A percentile compares a stretch with the other conserved stretches of the same genome.
These are phyloP conservation scores for Mucuna pruriens DNA, from an alignment of 306 rosid genomes.

Conservation along the genomic window DNA sequence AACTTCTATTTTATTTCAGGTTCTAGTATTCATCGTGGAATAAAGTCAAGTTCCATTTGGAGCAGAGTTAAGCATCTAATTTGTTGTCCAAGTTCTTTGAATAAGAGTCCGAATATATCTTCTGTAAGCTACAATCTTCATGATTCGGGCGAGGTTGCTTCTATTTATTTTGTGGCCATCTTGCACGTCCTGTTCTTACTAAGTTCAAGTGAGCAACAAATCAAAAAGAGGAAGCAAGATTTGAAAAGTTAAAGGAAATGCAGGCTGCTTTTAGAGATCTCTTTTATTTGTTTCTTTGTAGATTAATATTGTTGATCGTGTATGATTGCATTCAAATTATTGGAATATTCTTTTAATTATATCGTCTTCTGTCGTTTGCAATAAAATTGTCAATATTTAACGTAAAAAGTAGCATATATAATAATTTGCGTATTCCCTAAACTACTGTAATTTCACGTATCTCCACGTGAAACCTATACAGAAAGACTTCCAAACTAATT, in stretches of 20 bases:
- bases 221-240: not conserved
- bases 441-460: not conserved
- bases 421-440: not conserved
- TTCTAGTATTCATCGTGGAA: not conserved
- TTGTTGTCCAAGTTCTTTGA: not conserved
- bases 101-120: not conserved
- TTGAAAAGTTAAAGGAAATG: not conserved
- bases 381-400: not conserved
- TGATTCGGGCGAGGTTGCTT: not conserved
- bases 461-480: not conserved
- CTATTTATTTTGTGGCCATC: slow-evolving; percentile 4
- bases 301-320: not conserved
- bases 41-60: slow-evolving; percentile 10
- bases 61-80: not conserved
- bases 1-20: not conserved
- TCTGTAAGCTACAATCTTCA: slow-evolving; percentile 16
- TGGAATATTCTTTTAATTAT: not conserved
- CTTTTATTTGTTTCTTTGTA: not conserved
- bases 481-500: not conserved
- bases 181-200: not conserved
- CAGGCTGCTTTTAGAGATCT: not conserved
- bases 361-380: not conserved
- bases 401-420: not conserved
- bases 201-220: not conserved
- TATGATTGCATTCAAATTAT: slow-evolving; percentile 8